Evolutionary conservation across 805 yeast species (phyloP).

Genomic region (Lachancea thermotolerans): DNA sequence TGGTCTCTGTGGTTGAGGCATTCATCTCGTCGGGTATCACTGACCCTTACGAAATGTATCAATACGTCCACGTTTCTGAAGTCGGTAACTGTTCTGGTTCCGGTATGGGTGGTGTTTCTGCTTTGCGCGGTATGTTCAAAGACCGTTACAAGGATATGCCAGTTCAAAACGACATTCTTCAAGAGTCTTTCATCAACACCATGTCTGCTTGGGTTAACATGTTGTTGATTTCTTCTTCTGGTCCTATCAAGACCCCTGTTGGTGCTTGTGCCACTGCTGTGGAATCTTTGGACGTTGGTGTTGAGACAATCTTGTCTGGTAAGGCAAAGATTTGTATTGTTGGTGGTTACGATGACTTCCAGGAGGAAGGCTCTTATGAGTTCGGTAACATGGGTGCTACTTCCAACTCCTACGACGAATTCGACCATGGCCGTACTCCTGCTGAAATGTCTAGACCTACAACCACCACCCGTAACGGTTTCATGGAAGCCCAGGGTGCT

Average conservation of each 20-base stretch:
- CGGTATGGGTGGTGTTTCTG: conserved; percentile 99
- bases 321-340: conserved; percentile 94
- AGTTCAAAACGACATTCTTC: conserved; percentile 94
- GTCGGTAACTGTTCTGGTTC: conserved; percentile 99
- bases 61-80: conserved; percentile 96
- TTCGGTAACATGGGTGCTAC: conserved; percentile 99
- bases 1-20: conserved; percentile 94
- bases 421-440: conserved; percentile 95
- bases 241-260: conserved; percentile 98
- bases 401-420: conserved; percentile 79
- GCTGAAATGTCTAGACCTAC: conserved; percentile 98
- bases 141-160: conserved; percentile 90
- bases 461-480: conserved; percentile 92
- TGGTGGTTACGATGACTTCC: conserved; percentile 99
- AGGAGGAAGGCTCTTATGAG: conserved; percentile 97
- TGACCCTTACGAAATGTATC: conserved; percentile 97
- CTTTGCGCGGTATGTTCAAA: conserved; percentile 95
- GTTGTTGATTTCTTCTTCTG: conserved; percentile 93
- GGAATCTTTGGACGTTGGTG: conserved; percentile 94
- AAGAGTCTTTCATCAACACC: conserved; percentile 97
- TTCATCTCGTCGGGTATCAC: conserved; percentile 90
- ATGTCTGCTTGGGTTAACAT: conserved; percentile 99
- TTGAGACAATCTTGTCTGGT: conserved; percentile 86
- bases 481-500: conserved; percentile 99
- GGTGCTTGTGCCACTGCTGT: conserved; percentile 99